A percentile compares a stretch with the other conserved stretches of the same genome.
Conservation (phyloP, 176 grass and related monocot species). For the Juncus effusus region DNA sequence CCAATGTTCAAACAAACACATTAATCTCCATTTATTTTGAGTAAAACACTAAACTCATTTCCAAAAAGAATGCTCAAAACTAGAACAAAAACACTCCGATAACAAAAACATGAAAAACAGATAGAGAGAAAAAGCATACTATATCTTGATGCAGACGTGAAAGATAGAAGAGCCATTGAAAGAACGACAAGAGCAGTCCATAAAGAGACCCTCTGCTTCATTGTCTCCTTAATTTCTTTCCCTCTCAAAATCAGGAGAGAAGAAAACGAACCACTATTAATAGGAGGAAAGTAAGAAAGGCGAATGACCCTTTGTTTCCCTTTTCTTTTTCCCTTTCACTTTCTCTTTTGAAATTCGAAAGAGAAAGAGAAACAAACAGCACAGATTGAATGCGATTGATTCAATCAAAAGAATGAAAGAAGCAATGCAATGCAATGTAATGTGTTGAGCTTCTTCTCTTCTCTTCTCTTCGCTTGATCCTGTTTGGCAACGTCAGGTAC, state of each 20-base stretch:
- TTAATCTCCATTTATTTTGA: conserved; percentile 4
- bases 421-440: not conserved
- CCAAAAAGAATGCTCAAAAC: too few species aligned
- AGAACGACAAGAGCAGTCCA: conserved; percentile 19
- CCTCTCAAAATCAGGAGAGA: conserved; percentile 11
- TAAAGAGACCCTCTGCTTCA: conserved; percentile 17
- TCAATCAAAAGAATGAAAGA: not conserved
- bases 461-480: conserved; percentile 17
- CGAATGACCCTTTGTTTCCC: too few species aligned
- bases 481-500: conserved; percentile 8
- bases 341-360: not conserved
- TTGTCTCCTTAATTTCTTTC: conserved; percentile 7
- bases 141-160: conserved; percentile 21
- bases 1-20: conserved; percentile 5
- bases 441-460: not conserved
- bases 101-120: not conserved
- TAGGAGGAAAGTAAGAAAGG: not conserved
- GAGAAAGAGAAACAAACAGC: too few species aligned
- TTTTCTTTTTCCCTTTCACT: not conserved
- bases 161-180: conserved; percentile 18
- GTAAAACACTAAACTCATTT: too few species aligned
- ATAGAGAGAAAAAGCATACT: conserved; percentile 1
- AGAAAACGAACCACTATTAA: not conserved
- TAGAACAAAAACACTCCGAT: too few species aligned
- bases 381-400: not conserved